A percentile compares a stretch with the other conserved stretches of the same genome.
Conservation (phyloP, 805 yeast genomes). For the Nakazawaea peltata region DNA sequence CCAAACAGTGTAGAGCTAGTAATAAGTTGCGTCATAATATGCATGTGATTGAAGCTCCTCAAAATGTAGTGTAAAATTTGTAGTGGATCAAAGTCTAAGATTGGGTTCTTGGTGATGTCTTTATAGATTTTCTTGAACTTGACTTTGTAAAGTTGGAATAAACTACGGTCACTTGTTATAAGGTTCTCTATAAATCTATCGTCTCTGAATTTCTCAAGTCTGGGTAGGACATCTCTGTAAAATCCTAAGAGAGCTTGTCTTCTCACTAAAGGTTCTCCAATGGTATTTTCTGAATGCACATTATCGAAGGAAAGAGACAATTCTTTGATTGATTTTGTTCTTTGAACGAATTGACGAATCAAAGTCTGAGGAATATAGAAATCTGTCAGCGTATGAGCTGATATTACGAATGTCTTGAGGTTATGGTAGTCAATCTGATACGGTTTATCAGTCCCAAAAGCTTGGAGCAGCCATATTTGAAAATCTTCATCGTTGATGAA, state of each 20-base stretch:
- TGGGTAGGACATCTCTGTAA: slow-evolving; percentile 1
- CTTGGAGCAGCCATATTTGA: background rate
- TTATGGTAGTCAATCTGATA: background rate
- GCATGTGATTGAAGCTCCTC: slow-evolving; percentile 1
- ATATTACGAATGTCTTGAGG: background rate
- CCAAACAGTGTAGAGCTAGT: background rate
- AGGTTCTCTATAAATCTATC: background rate
- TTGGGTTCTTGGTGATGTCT: background rate
- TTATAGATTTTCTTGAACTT: background rate
- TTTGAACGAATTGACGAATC: background rate
- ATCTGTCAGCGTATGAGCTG: slow-evolving; percentile 1
- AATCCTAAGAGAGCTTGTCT: background rate
- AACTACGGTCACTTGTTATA: background rate
- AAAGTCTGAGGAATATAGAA: background rate
- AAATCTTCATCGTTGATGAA: background rate
- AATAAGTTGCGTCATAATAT: background rate
- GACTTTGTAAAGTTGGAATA: background rate
- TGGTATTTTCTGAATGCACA: background rate
- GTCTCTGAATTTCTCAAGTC: background rate
- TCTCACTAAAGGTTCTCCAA: background rate
- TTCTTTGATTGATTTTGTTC: background rate
- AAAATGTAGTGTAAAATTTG: background rate
- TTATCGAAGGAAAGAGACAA: background rate
- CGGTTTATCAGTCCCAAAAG: background rate
- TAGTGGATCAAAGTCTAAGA: background rate